These are phyloP conservation scores for Penicillium sp. DNA, from an alignment of 2,329 filamentous ascomycete genomes.

Conservation along the genomic window DNA sequence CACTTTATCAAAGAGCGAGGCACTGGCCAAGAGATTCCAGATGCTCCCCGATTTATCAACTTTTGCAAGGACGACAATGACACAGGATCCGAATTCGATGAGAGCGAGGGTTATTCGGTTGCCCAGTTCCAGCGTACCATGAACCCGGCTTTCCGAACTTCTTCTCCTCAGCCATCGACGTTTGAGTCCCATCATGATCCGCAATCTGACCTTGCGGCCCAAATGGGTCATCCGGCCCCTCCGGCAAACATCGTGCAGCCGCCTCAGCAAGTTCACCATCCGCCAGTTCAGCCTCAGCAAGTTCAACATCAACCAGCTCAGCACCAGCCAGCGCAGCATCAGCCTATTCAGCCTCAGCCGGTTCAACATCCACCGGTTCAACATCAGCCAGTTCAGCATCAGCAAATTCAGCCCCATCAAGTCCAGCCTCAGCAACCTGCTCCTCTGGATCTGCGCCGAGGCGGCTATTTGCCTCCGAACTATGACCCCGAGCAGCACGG, in stretches of 20 bases:
- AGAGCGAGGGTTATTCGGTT: constrained; percentile 93
- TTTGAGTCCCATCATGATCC: constrained; percentile 91
- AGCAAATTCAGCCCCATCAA: constrained; percentile 13
- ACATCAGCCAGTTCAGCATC: constrained; percentile 9
- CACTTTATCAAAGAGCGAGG: constrained; percentile 82
- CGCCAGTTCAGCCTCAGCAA: no score
- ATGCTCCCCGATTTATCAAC: constrained; percentile 97
- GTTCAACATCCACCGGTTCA: constrained; percentile 6
- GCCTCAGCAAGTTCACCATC: constrained; percentile 20
- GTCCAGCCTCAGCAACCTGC: constrained; percentile 28
- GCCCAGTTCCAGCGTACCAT: constrained; percentile 93
- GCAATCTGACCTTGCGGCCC: constrained; percentile 64
- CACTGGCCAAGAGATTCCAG: constrained; percentile 95
- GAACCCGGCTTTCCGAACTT: constrained; percentile 92
- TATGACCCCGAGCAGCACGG: constrained; percentile 57
- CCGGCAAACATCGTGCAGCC: constrained; percentile 50
- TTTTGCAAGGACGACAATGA: constrained; percentile 84
- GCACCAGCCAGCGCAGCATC: constrained; percentile 1
- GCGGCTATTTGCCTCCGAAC: constrained; percentile 42
- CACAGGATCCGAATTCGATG: constrained; percentile 72
- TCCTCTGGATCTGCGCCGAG: constrained; percentile 38
- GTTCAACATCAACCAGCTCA: constrained; percentile 20
- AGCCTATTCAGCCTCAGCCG: constrained; percentile 29
- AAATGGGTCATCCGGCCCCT: constrained; percentile 58
- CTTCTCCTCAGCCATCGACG: constrained; percentile 88